phyloP scores from a whole-genome alignment of 768 basidiomycete genomes.

The Auricularia heimuer region DNA sequence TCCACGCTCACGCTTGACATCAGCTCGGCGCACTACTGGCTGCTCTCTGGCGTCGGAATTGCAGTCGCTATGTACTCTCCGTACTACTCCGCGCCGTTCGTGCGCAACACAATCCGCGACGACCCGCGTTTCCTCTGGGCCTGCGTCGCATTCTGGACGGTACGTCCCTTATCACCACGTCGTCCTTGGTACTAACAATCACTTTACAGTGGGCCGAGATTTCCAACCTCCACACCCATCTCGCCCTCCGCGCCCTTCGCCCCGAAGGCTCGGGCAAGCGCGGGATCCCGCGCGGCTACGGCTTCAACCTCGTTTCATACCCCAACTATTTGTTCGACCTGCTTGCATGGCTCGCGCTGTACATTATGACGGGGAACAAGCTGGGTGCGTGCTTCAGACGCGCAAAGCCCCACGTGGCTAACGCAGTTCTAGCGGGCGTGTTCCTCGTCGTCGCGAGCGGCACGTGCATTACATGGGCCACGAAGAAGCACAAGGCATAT shows the following conservation, averaged over 20 bases:
- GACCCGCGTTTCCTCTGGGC: conserved; percentile 58
- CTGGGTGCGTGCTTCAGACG: conserved; percentile 42
- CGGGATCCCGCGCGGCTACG: conserved; percentile 86
- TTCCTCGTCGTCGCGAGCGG: not conserved
- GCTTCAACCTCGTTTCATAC: conserved; percentile 76
- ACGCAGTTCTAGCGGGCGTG: not conserved
- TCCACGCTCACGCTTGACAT: not conserved
- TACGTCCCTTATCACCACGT: conserved; percentile 31
- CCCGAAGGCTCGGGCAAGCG: conserved; percentile 70
- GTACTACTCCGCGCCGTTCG: conserved; percentile 55
- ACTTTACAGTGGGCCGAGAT: conserved; percentile 61
- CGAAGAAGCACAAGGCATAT: conserved; percentile 83
- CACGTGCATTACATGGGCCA: conserved; percentile 53
- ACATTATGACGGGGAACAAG: conserved; percentile 66
- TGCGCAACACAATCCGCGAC: conserved; percentile 49
- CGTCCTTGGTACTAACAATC: not conserved
- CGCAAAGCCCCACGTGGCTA: not conserved
- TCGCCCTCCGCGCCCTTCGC: conserved; percentile 75
- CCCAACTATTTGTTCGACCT: conserved; percentile 95
- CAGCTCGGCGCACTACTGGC: conserved; percentile 85
- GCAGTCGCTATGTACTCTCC: conserved; percentile 78
- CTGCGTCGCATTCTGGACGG: conserved; percentile 62
- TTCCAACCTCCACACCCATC: conserved; percentile 76
- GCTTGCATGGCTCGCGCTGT: conserved; percentile 62
- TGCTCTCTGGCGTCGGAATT: conserved; percentile 68